Conservation (phyloP, 2,329 filamentous ascomycete genomes). For the Lachnellula suecica region DNA sequence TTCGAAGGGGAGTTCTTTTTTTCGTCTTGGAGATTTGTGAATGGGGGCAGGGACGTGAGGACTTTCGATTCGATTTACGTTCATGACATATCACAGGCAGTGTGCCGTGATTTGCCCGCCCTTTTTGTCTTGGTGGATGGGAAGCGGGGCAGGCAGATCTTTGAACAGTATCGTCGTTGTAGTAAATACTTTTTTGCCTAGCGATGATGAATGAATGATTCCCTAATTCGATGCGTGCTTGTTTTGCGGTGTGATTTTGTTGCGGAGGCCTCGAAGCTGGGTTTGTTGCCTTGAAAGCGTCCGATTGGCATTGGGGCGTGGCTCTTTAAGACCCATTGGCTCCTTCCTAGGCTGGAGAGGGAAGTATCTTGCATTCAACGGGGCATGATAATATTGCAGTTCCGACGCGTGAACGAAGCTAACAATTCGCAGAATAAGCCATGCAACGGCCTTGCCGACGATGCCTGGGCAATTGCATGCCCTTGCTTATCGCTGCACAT, state of each 20-base stretch:
- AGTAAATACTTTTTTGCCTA: constrained; percentile 17
- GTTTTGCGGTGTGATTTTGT: not conserved
- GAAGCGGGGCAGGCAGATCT: constrained; percentile 1
- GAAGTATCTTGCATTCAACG: too few species aligned
- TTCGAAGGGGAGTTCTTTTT: not conserved
- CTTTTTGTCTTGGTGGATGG: not conserved
- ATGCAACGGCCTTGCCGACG: too few species aligned
- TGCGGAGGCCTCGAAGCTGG: not conserved
- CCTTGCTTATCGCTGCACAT: too few species aligned
- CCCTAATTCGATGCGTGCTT: not conserved
- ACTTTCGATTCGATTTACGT: constrained; percentile 16
- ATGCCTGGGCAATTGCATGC: too few species aligned
- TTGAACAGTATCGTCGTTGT: constrained; percentile 17
- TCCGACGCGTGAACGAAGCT: too few species aligned
- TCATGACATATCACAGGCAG: constrained; percentile 7
- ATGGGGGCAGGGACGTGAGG: not conserved
- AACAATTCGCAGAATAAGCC: too few species aligned
- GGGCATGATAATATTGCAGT: too few species aligned
- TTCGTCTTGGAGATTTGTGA: constrained; percentile 2
- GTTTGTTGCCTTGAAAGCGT: too few species aligned
- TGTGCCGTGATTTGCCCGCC: not conserved
- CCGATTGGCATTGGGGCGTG: too few species aligned
- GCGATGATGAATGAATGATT: constrained; percentile 15
- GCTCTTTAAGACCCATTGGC: too few species aligned
- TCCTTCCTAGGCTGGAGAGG: too few species aligned